Conservation (phyloP, 108 stramenopile genomes). For the Tribonema minus region DNA sequence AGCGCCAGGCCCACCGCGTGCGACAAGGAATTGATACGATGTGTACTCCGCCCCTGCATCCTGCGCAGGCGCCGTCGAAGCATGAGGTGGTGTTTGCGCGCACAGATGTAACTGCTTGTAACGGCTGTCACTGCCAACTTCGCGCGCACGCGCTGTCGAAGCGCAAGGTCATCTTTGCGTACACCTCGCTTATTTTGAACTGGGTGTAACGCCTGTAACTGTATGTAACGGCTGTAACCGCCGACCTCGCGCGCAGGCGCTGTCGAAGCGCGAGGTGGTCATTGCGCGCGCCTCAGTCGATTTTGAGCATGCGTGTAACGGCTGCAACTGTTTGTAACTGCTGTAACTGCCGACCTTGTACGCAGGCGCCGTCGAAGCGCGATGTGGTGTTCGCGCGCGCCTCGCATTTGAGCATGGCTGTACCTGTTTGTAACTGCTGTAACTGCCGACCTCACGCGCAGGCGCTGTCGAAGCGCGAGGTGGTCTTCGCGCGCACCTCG, state of each 20-base stretch:
- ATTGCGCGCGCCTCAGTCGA: neutral
- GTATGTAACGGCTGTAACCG: neutral
- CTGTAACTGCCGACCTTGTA: neutral
- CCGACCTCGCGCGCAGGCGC: no score
- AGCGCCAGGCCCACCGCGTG: no score
- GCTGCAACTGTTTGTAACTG: neutral
- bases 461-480: constrained; percentile 33
- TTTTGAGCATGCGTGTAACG: neutral
- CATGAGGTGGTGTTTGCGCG: no score
- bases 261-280: no score
- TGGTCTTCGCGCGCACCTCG: constrained; percentile 65
- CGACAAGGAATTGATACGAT: no score
- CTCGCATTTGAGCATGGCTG: neutral
- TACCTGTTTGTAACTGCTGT: neutral
- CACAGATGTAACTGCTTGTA: neutral
- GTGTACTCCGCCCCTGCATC: no score
- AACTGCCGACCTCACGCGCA: neutral
- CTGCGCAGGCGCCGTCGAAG: no score
- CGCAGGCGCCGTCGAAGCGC: neutral
- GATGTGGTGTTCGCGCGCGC: neutral
- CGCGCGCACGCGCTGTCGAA: neutral
- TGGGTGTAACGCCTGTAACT: neutral
- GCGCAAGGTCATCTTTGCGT: neutral
- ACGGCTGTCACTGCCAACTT: neutral
- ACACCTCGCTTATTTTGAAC: neutral